Evolutionary conservation across 805 yeast genomes (phyloP).

Genomic region (Candida germanica): DNA sequence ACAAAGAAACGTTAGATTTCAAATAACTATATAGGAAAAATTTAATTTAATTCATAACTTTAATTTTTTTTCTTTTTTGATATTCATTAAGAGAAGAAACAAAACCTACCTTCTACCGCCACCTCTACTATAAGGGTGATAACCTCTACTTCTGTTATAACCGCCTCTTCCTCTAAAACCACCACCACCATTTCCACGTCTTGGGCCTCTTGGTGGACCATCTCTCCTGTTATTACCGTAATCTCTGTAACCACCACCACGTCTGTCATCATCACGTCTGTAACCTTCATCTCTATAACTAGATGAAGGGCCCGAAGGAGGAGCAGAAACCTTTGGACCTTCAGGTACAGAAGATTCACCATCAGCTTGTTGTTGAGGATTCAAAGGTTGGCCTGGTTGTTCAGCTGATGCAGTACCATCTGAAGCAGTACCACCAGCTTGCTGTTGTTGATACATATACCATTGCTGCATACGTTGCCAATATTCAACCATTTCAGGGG

Average conservation of each 20-base stretch:
- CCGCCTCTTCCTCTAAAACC: constrained; percentile 30
- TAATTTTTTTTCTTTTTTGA: background rate
- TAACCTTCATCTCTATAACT: constrained; percentile 9
- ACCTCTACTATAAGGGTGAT: constrained; percentile 46
- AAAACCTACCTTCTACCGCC: constrained; percentile 21
- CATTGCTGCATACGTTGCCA: constrained; percentile 65
- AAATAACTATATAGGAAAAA: too few species aligned
- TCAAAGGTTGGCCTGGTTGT: constrained; percentile 40
- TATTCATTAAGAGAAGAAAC: background rate
- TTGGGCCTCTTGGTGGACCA: constrained; percentile 21
- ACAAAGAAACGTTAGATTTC: constrained; percentile 21
- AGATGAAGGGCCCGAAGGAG: background rate
- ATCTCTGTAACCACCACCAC: constrained; percentile 12
- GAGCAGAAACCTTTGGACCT: background rate
- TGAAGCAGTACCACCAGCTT: constrained; percentile 18
- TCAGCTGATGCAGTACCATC: constrained; percentile 20
- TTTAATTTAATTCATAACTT: background rate
- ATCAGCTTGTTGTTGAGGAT: constrained; percentile 40
- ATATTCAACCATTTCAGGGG: constrained; percentile 62
- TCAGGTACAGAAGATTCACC: constrained; percentile 19
- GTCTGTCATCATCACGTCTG: constrained; percentile 5
- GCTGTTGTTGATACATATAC: constrained; percentile 60
- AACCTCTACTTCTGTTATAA: constrained; percentile 32
- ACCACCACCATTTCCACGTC: constrained; percentile 26
- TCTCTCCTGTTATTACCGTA: constrained; percentile 43